Conservation (phyloP, 352 stramenopile species). For the Pythium rishiriense region DNA sequence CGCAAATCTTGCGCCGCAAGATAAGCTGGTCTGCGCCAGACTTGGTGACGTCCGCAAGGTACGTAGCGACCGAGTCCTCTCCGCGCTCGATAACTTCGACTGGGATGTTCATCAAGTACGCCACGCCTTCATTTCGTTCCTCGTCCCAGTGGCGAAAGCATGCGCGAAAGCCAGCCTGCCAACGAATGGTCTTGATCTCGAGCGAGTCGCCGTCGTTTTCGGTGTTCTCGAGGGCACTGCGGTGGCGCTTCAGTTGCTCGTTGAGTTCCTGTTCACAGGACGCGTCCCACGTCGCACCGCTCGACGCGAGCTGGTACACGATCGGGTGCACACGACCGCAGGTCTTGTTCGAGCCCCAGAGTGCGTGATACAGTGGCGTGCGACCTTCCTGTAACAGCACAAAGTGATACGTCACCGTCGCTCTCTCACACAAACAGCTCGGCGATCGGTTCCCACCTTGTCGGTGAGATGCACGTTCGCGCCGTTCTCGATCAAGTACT, state of each 20-base stretch:
- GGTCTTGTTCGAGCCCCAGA: slow-evolving; percentile 13
- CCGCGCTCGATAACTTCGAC: slow-evolving; percentile 28
- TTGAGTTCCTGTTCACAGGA: slow-evolving; percentile 5
- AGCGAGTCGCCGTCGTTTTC: slow-evolving; percentile 9
- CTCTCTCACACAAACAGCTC: not conserved
- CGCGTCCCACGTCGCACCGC: slow-evolving; percentile 5
- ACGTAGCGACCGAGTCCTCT: slow-evolving; percentile 22
- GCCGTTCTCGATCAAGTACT: slow-evolving; percentile 7
- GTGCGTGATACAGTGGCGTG: slow-evolving; percentile 2
- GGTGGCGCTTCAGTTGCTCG: not conserved
- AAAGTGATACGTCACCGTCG: not conserved
- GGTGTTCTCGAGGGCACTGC: not conserved
- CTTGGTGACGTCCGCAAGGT: slow-evolving; percentile 14
- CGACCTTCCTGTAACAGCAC: slow-evolving; percentile 3
- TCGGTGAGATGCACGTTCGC: slow-evolving; percentile 1
- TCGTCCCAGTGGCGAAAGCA: slow-evolving; percentile 9
- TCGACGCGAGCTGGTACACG: slow-evolving; percentile 2
- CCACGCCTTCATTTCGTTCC: not conserved
- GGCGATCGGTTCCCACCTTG: too few species aligned
- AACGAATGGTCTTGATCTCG: slow-evolving; percentile 9
- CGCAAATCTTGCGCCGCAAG: slow-evolving; percentile 32
- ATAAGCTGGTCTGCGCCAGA: slow-evolving; percentile 3
- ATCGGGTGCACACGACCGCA: slow-evolving; percentile 13
- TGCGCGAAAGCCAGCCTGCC: not conserved
- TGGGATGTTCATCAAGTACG: not conserved